Base-by-base conservation (phyloP, 257 asterid species). In the Scutellaria baicalensis region DNA sequence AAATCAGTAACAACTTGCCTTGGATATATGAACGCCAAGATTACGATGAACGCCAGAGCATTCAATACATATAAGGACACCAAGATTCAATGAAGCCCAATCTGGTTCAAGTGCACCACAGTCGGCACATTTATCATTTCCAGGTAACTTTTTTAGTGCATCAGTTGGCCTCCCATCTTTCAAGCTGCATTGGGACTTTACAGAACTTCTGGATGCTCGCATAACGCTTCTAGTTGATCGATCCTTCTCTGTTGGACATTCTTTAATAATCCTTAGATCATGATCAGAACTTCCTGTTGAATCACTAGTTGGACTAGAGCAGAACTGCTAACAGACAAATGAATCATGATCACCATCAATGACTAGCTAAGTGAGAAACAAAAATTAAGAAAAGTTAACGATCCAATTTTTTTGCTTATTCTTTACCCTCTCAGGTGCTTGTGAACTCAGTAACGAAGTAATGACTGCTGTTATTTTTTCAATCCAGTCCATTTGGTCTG, bases 61-160 rank as follows among this genome's bases (percentile, higher is more conserved):
- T 77, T 92, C 95, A 9, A 92, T 92, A 67, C 97, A 92, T 50
- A 92, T 85, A 73, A 89, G 95, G 81, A 92, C 56, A 16, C 97
- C 96, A 69, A 85, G 89, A 75, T 92, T 92, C 84, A 92, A 82
- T 79, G 97, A 92, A 74, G 96, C 97, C 97, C 97, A 92, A 48
- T 92, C 97, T 64, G 97, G 97, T 64, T 85, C 95, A 59, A 90
- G 87, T 35, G 97, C 92, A 64, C 97, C 95, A 56, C 97, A 92
- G 82, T 92, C 97, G 12, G 97, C 97, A 83, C 97, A 92, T 83
- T 83, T 89, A 76, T 92, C 96, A 78, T 89, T 92, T 68, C 97
- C 95, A 54, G 89, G 95, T 78, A 89, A 70, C 77, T 82, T 81
- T 78, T 78, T 82, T 69, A 92, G 70, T 65, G 85, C 84, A 75